phyloP scores from a whole-genome alignment of 2,329 filamentous ascomycete species.

The Diaporthe sp. region DNA sequence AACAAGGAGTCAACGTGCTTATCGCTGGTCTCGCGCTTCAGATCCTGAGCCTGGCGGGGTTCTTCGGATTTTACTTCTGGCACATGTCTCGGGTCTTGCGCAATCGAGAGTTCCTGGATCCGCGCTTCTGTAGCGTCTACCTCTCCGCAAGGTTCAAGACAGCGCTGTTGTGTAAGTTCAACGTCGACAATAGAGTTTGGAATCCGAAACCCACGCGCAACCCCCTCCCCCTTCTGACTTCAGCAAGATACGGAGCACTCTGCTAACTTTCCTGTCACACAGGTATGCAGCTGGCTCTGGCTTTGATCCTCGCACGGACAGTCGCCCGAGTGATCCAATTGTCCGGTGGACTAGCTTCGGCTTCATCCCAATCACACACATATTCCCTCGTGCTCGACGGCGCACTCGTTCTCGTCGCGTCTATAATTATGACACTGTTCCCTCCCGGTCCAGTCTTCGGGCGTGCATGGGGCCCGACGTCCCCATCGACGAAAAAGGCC shows the following conservation, averaged over 20 bases:
- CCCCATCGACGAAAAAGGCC: conserved; percentile 45
- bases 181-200: background rate
- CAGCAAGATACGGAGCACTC: background rate
- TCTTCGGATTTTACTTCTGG: conserved; percentile 55
- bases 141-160: conserved; percentile 57
- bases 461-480: conserved; percentile 56
- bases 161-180: conserved; percentile 59
- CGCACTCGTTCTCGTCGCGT: conserved; percentile 54
- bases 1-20: conserved; percentile 55
- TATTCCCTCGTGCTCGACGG: conserved; percentile 57
- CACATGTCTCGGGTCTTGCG: conserved; percentile 57
- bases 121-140: conserved; percentile 56
- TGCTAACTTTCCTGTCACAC: background rate
- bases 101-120: conserved; percentile 55
- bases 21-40: conserved; percentile 62
- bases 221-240: conserved; percentile 44
- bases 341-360: conserved; percentile 51
- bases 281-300: conserved; percentile 55
- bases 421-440: conserved; percentile 52
- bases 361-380: conserved; percentile 55
- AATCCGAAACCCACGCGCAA: conserved; percentile 51
- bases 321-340: conserved; percentile 58
- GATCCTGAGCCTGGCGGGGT: conserved; percentile 54
- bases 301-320: conserved; percentile 57
- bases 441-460: conserved; percentile 58